These are phyloP conservation scores for Trichoderma erinaceum DNA, from an alignment of 495 filamentous ascomycete genomes.

Conservation along the genomic window DNA sequence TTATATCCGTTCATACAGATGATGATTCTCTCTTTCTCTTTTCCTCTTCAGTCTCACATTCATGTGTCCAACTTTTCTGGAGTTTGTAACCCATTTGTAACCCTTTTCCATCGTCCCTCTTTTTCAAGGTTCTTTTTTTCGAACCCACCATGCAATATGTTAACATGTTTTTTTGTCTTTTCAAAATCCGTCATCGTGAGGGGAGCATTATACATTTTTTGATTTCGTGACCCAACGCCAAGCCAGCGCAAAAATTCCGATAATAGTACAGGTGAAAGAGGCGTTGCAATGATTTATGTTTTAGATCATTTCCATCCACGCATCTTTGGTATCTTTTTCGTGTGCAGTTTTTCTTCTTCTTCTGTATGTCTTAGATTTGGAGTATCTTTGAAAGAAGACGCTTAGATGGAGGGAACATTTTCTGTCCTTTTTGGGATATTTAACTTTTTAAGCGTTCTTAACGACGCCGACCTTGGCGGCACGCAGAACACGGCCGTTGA, in stretches of 20 bases:
- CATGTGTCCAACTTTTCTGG: neutral
- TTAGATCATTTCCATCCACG: neutral
- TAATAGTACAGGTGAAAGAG: slow-evolving; percentile 2
- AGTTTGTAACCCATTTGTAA: neutral
- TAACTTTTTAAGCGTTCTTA: slow-evolving; percentile 33
- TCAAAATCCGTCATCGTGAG: slow-evolving; percentile 32
- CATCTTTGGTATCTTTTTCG: neutral
- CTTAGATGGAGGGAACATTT: neutral
- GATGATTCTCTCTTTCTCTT: neutral
- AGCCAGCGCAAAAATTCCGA: slow-evolving; percentile 2
- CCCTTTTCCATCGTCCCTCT: neutral
- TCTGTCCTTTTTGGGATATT: slow-evolving; percentile 22
- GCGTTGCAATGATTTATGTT: neutral
- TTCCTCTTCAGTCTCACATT: neutral
- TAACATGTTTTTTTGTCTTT: slow-evolving; percentile 23
- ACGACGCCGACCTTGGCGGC: slow-evolving; percentile 95
- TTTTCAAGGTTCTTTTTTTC: neutral
- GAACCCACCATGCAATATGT: slow-evolving; percentile 18
- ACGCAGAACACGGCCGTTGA: slow-evolving; percentile 85
- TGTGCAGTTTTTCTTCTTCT: neutral
- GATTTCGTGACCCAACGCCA: slow-evolving; percentile 7
- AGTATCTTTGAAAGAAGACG: neutral
- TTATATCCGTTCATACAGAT: slow-evolving; percentile 11
- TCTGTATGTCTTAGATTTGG: slow-evolving; percentile 13
- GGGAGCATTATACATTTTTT: slow-evolving; percentile 43